phyloP scores from a whole-genome alignment of 805 yeast species.

The Sugiyamaella americana region DNA sequence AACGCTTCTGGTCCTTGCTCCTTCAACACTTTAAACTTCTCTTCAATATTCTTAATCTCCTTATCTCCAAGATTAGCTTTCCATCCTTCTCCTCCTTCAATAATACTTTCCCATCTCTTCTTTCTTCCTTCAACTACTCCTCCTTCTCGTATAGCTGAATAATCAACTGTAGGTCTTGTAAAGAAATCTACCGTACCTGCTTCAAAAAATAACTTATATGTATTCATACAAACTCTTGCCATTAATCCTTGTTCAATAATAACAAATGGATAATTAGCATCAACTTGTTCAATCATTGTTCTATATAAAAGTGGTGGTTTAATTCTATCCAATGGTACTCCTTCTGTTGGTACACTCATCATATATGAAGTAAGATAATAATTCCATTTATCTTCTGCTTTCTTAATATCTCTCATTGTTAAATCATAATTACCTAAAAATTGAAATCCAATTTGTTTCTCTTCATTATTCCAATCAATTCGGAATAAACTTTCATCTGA shows the following conservation, averaged over 20 bases:
- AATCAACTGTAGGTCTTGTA: constrained; percentile 41
- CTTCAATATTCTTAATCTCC: constrained; percentile 28
- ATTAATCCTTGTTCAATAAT: constrained; percentile 61
- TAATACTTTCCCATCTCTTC: constrained; percentile 32
- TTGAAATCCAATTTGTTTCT: constrained; percentile 57
- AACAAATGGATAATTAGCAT: constrained; percentile 37
- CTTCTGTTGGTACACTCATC: constrained; percentile 96
- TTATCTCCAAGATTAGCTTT: constrained; percentile 41
- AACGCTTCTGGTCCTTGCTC: constrained; percentile 24
- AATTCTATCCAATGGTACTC: constrained; percentile 71
- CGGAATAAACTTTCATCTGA: constrained; percentile 91
- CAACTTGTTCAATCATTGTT: constrained; percentile 27
- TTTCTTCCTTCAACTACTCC: constrained; percentile 15
- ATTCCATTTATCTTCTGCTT: constrained; percentile 80
- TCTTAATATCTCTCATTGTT: constrained; percentile 65
- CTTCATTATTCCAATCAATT: constrained; percentile 57
- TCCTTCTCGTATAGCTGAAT: constrained; percentile 30
- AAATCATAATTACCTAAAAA: constrained; percentile 68
- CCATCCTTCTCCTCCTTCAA: constrained; percentile 57
- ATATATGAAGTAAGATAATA: constrained; percentile 89
- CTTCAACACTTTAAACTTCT: constrained; percentile 21
- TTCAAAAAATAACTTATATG: constrained; percentile 77
- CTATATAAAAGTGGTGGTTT: constrained; percentile 71
- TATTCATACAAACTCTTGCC: constrained; percentile 71
- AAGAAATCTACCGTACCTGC: constrained; percentile 73